Conservation (phyloP, 345 rosid species). For the Moringa oleifera region DNA sequence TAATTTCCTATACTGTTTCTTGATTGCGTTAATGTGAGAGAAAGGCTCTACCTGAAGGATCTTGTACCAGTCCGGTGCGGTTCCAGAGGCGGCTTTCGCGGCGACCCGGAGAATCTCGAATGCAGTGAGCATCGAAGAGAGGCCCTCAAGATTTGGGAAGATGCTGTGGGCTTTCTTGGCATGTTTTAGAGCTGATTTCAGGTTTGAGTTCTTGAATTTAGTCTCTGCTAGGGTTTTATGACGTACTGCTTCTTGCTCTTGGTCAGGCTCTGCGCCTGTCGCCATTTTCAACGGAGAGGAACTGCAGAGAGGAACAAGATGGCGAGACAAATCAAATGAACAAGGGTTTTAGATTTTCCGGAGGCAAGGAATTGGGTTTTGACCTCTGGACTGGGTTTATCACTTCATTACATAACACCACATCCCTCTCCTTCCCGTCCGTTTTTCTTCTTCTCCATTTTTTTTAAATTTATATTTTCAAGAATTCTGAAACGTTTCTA, state of each 20-base stretch:
- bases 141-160: constrained; percentile 48
- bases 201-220: constrained; percentile 40
- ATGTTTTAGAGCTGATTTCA: constrained; percentile 52
- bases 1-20: constrained; percentile 65
- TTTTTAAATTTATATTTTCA: no score
- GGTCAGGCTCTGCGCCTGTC: constrained; percentile 18
- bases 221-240: constrained; percentile 50
- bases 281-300: constrained; percentile 14
- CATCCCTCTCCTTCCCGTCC: no score
- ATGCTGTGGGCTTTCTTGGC: constrained; percentile 60
- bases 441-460: no score
- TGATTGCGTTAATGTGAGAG: constrained; percentile 55
- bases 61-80: constrained; percentile 62
- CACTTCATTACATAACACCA: no score
- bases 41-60: constrained; percentile 86
- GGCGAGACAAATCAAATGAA: background rate
- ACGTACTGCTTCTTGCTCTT: constrained; percentile 43
- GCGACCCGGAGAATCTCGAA: constrained; percentile 50
- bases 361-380: no score
- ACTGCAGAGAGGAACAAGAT: background rate
- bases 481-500: no score
- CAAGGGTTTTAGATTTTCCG: background rate
- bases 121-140: constrained; percentile 63
- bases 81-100: constrained; percentile 18
- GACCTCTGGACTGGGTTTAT: no score